phyloP scores from a whole-genome alignment of 108 stramenopile genomes.

The Thalassiosira profunda region DNA sequence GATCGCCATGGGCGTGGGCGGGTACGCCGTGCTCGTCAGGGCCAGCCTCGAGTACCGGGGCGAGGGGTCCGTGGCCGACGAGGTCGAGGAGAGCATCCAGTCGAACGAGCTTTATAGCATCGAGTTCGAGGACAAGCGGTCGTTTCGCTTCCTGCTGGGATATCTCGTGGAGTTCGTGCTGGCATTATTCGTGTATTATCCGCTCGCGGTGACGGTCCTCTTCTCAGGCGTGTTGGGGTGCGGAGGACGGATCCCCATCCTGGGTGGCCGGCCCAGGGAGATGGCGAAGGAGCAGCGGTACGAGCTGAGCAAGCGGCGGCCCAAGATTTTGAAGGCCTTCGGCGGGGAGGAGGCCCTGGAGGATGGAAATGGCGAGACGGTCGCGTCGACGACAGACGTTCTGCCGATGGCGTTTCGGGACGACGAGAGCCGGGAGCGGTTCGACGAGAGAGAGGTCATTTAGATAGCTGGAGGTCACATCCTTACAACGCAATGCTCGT shows the following conservation, averaged over 20 bases:
- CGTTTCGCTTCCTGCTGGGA: constrained; percentile 48
- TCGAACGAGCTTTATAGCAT: constrained; percentile 41
- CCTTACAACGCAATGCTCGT: too few species aligned
- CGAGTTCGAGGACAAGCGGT: constrained; percentile 34
- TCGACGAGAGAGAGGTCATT: too few species aligned
- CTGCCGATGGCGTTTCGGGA: too few species aligned
- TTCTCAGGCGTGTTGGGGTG: constrained; percentile 59
- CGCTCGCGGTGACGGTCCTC: constrained; percentile 45
- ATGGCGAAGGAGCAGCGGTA: constrained; percentile 37
- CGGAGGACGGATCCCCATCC: constrained; percentile 48
- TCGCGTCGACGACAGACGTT: constrained; percentile 6
- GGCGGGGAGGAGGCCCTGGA: neutral
- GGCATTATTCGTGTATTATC: constrained; percentile 55
- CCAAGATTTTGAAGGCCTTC: constrained; percentile 14
- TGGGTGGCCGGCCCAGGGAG: constrained; percentile 57
- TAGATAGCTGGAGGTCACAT: too few species aligned
- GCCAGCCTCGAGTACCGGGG: constrained; percentile 45
- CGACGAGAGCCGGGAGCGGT: too few species aligned
- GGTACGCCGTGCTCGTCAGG: constrained; percentile 40
- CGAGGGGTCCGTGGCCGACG: constrained; percentile 24
- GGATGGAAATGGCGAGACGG: neutral
- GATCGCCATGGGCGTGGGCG: constrained; percentile 32
- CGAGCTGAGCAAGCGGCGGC: constrained; percentile 21
- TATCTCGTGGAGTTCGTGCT: constrained; percentile 51
- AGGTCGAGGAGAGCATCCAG: constrained; percentile 33